Evolutionary conservation across 1,139 yeast genomes (phyloP), one percentile per base, ranked within the genome.

Genomic region (Nakaseomyces nivariensis): DNA sequence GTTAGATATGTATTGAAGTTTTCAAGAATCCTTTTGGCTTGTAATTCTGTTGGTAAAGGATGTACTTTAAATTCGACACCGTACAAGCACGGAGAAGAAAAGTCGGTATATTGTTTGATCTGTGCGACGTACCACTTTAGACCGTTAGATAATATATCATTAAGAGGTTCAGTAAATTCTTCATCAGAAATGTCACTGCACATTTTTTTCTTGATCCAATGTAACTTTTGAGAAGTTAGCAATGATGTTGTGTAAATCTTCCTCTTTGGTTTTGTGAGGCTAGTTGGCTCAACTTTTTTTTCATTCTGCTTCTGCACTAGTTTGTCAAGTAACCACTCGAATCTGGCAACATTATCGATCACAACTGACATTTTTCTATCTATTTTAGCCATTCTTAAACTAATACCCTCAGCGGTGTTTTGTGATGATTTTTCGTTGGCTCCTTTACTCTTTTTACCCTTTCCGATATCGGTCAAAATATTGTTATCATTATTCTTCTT

Each of bases 111-210:
- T 31, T 56, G 55, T 45, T 59, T 61, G 29, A 54, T 52, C 47
- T 59, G 57, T n/a, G 58, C 49, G 11, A 60, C 47, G 42, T 59
- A 56, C 63, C 63, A 62, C 50, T 59, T 61, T 34, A 59, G 49
- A 5, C 58, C 52, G 1, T 52, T 50, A 2, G 54, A 50, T 17
- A 58, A 43, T 4, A 60, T 50, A 17, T 55, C 50, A 37, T 49
- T 53, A 4, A 62, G 41, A 2, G 67, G 66, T 4, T 46, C 40
- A 17, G 56, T 45, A 22, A 56, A 53, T 41, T 49, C 48, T 7
- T 43, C 48, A 29, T 50, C 44, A 4, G 55, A 42, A 36, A 47
- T 46, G 4, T 51, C 44, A 13, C 53, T 50, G 3, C 50, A 49
- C 8, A 55, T 29, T 26, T 44, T 53, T 10, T 49, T 45, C 37